Conservation (phyloP, 2,329 filamentous ascomycete genomes). For the Akanthomyces muscarius region DNA sequence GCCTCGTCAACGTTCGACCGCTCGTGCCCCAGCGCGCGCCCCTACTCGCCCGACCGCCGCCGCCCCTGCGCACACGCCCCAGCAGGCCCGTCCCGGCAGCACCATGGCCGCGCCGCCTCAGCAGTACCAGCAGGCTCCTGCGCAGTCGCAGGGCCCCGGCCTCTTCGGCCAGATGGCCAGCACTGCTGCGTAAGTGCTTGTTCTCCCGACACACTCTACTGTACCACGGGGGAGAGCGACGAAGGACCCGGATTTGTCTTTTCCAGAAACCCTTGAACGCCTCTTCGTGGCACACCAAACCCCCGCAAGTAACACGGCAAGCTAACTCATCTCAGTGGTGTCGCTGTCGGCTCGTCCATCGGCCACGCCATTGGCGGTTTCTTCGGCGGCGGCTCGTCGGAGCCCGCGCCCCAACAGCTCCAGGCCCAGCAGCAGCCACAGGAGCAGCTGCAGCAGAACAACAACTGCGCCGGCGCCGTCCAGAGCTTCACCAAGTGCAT, state of each 20-base stretch:
- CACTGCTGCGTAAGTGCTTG: constrained; percentile 86
- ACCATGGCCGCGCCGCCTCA: constrained; percentile 56
- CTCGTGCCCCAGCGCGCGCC: constrained; percentile 50
- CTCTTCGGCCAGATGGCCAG: constrained; percentile 96
- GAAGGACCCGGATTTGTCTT: neutral
- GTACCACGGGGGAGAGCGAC: neutral
- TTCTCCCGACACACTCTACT: constrained; percentile 1
- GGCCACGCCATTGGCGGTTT: constrained; percentile 90
- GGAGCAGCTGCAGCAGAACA: constrained; percentile 49
- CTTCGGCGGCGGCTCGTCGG: constrained; percentile 72
- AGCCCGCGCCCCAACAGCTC: constrained; percentile 47
- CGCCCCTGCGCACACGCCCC: constrained; percentile 50
- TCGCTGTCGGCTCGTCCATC: constrained; percentile 91
- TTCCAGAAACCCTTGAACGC: neutral
- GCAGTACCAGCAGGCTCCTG: constrained; percentile 46
- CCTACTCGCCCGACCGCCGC: constrained; percentile 65
- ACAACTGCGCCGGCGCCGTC: constrained; percentile 75
- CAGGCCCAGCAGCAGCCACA: constrained; percentile 48
- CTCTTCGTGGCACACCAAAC: too few species aligned
- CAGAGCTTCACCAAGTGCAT: constrained; percentile 91
- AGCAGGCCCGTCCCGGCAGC: constrained; percentile 66
- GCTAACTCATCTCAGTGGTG: constrained; percentile 60
- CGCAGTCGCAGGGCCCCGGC: constrained; percentile 68
- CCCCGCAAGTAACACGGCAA: neutral
- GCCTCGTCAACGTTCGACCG: constrained; percentile 73